These are phyloP conservation scores for Dorcoceras hygrometricum DNA, from an alignment of 257 asterid species.

Conservation along the genomic window DNA sequence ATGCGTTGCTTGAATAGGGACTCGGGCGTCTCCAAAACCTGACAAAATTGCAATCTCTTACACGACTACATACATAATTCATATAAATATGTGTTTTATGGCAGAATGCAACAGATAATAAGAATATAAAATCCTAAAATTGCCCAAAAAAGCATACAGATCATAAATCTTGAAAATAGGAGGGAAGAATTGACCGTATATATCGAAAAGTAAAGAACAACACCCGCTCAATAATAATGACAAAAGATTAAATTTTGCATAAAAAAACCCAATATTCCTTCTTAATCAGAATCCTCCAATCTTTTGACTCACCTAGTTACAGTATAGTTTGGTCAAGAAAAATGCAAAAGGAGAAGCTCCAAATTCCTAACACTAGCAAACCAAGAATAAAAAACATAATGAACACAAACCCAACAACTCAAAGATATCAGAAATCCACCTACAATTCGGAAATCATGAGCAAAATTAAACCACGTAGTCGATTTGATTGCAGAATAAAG, in stretches of 20 bases:
- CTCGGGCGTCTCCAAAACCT: background rate
- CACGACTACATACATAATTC: background rate
- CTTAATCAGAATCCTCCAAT: background rate
- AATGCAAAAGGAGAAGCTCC: slow-evolving; percentile 9
- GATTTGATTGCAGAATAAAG: background rate
- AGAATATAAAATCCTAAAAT: background rate
- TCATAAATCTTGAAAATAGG: background rate
- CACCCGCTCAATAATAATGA: background rate
- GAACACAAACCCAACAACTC: slow-evolving; percentile 10
- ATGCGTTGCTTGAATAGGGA: background rate
- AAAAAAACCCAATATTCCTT: background rate
- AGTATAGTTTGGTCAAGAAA: background rate
- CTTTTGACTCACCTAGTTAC: background rate
- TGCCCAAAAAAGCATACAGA: background rate
- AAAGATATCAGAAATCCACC: background rate
- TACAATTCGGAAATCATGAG: background rate
- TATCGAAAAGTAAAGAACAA: background rate
- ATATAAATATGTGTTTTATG: background rate
- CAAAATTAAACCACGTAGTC: background rate
- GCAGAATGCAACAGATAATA: slow-evolving; percentile 7
- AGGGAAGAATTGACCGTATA: background rate
- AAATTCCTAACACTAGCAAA: slow-evolving; percentile 21
- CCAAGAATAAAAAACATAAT: background rate
- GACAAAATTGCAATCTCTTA: slow-evolving; percentile 14
- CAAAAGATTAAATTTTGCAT: slow-evolving; percentile 3